Base-by-base conservation (phyloP, 768 basidiomycete species). In the Serendipita sp. region DNA sequence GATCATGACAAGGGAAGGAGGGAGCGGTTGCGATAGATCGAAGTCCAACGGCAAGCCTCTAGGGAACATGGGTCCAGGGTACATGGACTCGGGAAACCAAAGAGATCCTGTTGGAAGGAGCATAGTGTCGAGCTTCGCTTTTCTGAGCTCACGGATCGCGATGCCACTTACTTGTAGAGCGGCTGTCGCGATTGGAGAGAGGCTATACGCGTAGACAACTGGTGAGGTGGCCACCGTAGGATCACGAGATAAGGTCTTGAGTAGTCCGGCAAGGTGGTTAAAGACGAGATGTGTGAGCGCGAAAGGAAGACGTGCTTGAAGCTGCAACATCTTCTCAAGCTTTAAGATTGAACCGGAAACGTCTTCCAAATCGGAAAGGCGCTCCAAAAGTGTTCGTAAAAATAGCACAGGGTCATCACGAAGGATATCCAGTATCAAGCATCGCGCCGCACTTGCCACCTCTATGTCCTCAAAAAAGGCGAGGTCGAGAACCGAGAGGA, bases 331-430 rank as follows among this genome's bases (percentile, higher is more conserved):
- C 3, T 78, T 76, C 16, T 81, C 76, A 30, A 89, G 72, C 1
- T 77, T 77, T 0, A 77, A 73, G 42, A 83, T 74, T 0, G 83
- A 84, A 3, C 71, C 67, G 1, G 72, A 65, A 9, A 82, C 69
- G 50, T 80, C 77, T 45, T 75, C 74, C 34, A 78, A 73, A 22
- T 81, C 77, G 2, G 77, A 75, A 17, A 89, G 73, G 17, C 78
- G 71, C 65, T 86, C 85, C 50, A 88, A 74, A 14, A 82, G 71
- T 20, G 84, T 80, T 9, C 86, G 79, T 13, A 79, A 75, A 30
- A 89, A 72, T n/a, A 88, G 74, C 16, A 76, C 76, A 3, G 87
- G 83, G 66, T 90, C 88, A 67, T 88, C 85, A 22, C 86, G 79
- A 81, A 89, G 83, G 51, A 85, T 71, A 64, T 86, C 83, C 16